phyloP scores from a whole-genome alignment of 2,329 filamentous ascomycete genomes.

The Fusarium nygamai region DNA sequence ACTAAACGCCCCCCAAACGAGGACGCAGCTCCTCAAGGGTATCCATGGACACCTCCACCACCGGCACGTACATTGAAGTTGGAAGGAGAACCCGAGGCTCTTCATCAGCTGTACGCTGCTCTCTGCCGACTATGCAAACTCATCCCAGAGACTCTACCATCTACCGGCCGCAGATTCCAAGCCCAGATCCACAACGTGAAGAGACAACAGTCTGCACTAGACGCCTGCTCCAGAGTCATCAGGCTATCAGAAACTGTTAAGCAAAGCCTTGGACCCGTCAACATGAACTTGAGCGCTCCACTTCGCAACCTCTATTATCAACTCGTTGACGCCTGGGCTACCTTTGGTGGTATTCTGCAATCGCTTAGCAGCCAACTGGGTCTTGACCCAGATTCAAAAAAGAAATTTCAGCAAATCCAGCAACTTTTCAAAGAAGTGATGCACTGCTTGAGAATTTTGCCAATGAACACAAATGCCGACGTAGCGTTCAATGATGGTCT shows the following conservation, averaged over 20 bases:
- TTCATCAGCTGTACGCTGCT: background rate
- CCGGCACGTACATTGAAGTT: background rate
- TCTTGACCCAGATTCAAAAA: background rate
- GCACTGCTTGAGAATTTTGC: background rate
- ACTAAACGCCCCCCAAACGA: background rate
- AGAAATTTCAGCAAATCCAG: background rate
- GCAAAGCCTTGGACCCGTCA: background rate
- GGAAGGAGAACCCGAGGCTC: background rate
- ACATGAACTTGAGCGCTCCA: background rate
- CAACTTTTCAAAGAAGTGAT: background rate
- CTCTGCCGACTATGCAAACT: background rate
- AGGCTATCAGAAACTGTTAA: background rate
- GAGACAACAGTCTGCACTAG: background rate
- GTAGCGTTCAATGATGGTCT: fast-evolving
- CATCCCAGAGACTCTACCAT: background rate
- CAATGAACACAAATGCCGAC: background rate
- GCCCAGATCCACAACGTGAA: background rate
- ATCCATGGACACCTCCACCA: background rate
- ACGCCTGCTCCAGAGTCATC: background rate
- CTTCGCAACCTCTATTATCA: background rate
- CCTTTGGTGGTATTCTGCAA: background rate
- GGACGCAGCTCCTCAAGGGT: background rate
- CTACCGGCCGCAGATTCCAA: background rate
- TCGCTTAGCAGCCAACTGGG: background rate
- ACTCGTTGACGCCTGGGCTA: background rate